phyloP scores from a whole-genome alignment of 208 protist genomes.

The Leishmania major region DNA sequence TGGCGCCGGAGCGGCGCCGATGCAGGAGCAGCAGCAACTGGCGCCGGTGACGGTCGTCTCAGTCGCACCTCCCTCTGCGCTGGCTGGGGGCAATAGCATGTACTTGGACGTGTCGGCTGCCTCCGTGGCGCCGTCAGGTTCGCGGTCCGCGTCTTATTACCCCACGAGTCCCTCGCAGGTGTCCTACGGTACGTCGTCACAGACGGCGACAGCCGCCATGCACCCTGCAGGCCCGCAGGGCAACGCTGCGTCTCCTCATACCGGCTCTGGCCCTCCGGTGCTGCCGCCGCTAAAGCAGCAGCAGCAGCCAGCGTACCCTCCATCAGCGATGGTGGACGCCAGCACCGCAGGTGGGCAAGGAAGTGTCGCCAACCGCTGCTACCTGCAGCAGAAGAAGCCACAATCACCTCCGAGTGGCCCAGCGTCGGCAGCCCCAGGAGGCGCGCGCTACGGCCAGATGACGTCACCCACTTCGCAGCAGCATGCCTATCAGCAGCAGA shows the following conservation, averaged over 20 bases:
- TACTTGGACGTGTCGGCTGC: neutral
- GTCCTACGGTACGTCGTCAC: neutral
- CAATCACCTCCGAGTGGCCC: neutral
- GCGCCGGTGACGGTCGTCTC: neutral
- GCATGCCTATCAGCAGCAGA: slow-evolving; percentile 1
- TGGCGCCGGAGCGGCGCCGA: neutral
- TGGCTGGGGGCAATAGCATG: neutral
- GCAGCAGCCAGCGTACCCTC: neutral
- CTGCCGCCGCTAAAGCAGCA: neutral
- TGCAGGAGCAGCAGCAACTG: slow-evolving; percentile 5
- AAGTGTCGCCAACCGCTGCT: neutral
- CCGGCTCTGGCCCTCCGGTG: neutral
- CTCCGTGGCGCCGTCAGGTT: neutral
- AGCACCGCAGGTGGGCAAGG: neutral
- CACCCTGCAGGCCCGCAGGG: neutral
- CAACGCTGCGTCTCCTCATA: neutral
- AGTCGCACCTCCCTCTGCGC: neutral
- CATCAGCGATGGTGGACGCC: neutral
- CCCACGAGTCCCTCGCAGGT: neutral
- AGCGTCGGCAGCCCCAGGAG: neutral
- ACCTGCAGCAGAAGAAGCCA: neutral
- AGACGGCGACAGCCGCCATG: neutral
- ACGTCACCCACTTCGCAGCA: neutral
- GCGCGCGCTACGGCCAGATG: neutral
- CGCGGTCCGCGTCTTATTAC: neutral